A percentile compares a stretch with the other conserved stretches of the same genome.
Evolutionary conservation across 1,139 yeast species (phyloP).

Genomic region (Nakaseomyces kungkrabaensis): DNA sequence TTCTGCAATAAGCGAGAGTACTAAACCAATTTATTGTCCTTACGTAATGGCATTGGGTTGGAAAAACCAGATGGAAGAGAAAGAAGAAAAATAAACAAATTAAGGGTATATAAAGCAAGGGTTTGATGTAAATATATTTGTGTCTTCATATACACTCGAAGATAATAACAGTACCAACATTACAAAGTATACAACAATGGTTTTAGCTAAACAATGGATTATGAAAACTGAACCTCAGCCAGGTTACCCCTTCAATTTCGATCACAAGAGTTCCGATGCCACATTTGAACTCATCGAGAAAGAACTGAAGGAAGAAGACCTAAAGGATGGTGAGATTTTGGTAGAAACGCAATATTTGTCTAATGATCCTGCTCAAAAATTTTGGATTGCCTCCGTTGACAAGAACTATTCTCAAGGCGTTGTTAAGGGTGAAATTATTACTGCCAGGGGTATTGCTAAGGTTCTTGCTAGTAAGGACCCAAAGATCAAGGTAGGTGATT

Average conservation of each 20-base stretch:
- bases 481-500: slow-evolving; percentile 37
- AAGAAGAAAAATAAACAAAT: no score
- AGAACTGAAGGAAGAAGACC: slow-evolving; percentile 23
- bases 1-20: no score
- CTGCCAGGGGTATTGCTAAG: slow-evolving; percentile 42
- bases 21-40: no score
- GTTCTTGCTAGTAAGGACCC: slow-evolving; percentile 38
- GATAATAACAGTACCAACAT: background rate
- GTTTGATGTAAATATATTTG: no score
- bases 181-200: slow-evolving; percentile 9
- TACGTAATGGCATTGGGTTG: no score
- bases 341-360: slow-evolving; percentile 43
- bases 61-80: no score
- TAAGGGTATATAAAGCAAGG: no score
- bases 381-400: slow-evolving; percentile 43
- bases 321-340: slow-evolving; percentile 39
- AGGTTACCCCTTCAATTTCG: slow-evolving; percentile 25
- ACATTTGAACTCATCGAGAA: slow-evolving; percentile 31
- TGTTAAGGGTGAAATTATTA: slow-evolving; percentile 39
- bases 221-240: slow-evolving; percentile 22
- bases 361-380: slow-evolving; percentile 59
- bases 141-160: no score
- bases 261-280: slow-evolving; percentile 27
- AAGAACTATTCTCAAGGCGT: slow-evolving; percentile 42
- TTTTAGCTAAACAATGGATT: slow-evolving; percentile 28